Evolutionary conservation across 148 eudicot genomes (phyloP).

Genomic region (Amaranthus hypochondriacus): DNA sequence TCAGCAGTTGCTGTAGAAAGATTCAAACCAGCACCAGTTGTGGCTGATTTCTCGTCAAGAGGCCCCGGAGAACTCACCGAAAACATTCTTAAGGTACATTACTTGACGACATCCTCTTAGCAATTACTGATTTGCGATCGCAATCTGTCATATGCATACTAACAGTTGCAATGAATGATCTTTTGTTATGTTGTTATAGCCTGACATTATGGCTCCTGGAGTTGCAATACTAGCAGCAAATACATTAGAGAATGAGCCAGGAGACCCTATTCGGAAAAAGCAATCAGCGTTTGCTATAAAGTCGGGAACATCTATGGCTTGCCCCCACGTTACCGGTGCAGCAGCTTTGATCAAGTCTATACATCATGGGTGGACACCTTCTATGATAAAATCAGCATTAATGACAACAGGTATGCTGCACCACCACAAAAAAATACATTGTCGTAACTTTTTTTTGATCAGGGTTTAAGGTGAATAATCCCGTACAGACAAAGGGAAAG

Average conservation of each 20-base stretch:
- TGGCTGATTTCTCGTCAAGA: conserved; percentile 68
- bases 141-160: not conserved
- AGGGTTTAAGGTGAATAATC: too few relatives aligned
- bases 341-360: conserved; percentile 54
- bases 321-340: conserved; percentile 70
- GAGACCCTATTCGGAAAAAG: conserved; percentile 26
- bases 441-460: too few relatives aligned
- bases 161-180: not conserved
- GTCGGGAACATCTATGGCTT: conserved; percentile 86
- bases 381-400: conserved; percentile 64
- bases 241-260: conserved; percentile 31
- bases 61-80: conserved; percentile 61
- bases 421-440: not conserved
- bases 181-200: conserved; percentile 30
- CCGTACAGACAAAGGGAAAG: too few relatives aligned
- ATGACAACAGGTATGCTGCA: conserved; percentile 61
- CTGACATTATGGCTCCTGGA: conserved; percentile 76
- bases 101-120: not conserved
- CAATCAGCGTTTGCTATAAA: conserved; percentile 36
- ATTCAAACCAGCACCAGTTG: conserved; percentile 57
- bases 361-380: conserved; percentile 51
- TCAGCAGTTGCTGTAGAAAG: conserved; percentile 33
- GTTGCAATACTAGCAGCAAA: conserved; percentile 62
- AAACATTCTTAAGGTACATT: conserved; percentile 62
- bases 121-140: not conserved